Conservation (phyloP, 1,284 basidiomycete species). For the Trametes hirsuta region DNA sequence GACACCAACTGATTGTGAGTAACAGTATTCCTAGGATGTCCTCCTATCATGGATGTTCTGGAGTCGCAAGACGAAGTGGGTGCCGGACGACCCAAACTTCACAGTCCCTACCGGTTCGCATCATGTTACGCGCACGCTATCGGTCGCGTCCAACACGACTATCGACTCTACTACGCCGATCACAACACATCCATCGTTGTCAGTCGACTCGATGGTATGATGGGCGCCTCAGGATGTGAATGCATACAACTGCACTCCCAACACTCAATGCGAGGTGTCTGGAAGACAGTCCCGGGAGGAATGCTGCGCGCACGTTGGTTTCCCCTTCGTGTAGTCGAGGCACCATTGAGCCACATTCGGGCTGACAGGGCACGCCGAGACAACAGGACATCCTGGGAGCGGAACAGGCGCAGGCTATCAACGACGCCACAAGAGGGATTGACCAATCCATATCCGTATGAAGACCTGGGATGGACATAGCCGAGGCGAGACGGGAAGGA, state of each 20-base stretch:
- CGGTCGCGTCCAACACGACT: conserved; percentile 13
- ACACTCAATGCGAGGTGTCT: too few relatives aligned
- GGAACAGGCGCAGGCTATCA: too few relatives aligned
- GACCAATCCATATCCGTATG: not conserved
- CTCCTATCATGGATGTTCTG: conserved; percentile 40
- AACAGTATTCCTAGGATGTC: conserved; percentile 37
- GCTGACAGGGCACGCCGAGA: too few relatives aligned
- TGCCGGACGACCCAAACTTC: conserved; percentile 3
- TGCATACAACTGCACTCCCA: not conserved
- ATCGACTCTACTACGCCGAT: conserved; percentile 21
- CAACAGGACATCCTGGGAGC: too few relatives aligned
- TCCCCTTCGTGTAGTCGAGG: too few relatives aligned
- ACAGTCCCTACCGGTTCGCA: not conserved
- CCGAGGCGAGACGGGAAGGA: not conserved
- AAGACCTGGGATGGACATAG: not conserved
- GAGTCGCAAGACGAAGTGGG: conserved; percentile 19
- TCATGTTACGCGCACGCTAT: conserved; percentile 4
- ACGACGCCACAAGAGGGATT: too few relatives aligned
- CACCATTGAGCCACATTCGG: too few relatives aligned
- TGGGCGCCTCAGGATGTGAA: not conserved
- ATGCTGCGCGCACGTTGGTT: too few relatives aligned
- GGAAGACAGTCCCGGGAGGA: too few relatives aligned
- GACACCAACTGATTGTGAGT: not conserved
- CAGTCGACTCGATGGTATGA: conserved; percentile 13
- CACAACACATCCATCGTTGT: conserved; percentile 8